Base-by-base conservation (phyloP, 495 filamentous ascomycete species). In the Xylaria venustula region DNA sequence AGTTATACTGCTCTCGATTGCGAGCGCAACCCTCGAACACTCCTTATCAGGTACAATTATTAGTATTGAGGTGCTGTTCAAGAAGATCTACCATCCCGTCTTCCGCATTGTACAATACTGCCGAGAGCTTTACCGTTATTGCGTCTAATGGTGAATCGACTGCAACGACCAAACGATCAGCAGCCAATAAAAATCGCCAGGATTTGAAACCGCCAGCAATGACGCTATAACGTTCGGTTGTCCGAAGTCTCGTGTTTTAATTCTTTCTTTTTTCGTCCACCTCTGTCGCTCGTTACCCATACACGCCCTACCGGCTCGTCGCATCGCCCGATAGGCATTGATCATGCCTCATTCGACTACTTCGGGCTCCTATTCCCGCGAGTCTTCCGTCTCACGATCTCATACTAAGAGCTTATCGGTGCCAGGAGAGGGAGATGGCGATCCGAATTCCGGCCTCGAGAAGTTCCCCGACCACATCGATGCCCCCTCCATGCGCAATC, bases 401-500 rank as follows among this genome's bases (percentile, higher is more conserved):
- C 72, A 52, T 64, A 48, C 64, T 45, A 74, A 73, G 58, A 58
- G 73, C 34, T 56, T 44, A 17, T 8, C 17, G 22, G 53, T 15
- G n/a, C n/a, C 65, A 15, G 64, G 54, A 30, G 74, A 79, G 20
- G 62, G 64, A 8, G 74, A 75, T 46, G 67, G 59, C 60, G 73
- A 71, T 25, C 8, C 67, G 11, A 64, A 69, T 37, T 71, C 67
- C 49, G 75, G 71, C 42, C 79, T 80, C 30, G 82, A 85, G 62
- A 79, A 80, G 58, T 85, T 85, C 46, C 82, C 82, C 46, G 81
- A 85, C 48, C 79, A 75, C 54, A 57, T 80, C 56, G 80, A 83
- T 56, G 63, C 67, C 9, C 75, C 68, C 1, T 62, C 71, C 14
- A 67, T 68, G 58, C 66, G 73, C 60, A 53, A 67, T 58, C 66